phyloP scores from a whole-genome alignment of 2,329 filamentous ascomycete genomes.

The Didymella lethalis region DNA sequence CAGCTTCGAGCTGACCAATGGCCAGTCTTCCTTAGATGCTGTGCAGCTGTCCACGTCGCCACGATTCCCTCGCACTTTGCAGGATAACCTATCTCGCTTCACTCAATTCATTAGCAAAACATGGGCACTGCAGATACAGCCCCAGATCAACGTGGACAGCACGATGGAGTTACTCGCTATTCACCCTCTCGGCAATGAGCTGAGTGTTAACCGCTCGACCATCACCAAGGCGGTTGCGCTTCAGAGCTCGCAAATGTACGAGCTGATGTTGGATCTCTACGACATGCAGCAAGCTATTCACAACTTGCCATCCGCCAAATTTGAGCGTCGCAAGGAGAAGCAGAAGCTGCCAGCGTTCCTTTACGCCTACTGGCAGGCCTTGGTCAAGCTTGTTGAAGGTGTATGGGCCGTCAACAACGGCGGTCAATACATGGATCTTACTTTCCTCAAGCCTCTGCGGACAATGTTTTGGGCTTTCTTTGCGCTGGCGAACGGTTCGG shows the following conservation, averaged over 20 bases:
- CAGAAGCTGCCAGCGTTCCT: slow-evolving; percentile 46
- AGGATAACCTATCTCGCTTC: slow-evolving; percentile 25
- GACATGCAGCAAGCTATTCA: slow-evolving; percentile 44
- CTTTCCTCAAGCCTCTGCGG: slow-evolving; percentile 38
- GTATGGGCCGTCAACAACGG: slow-evolving; percentile 21
- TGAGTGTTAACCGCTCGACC: slow-evolving; percentile 44
- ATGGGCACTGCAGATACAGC: slow-evolving; percentile 27
- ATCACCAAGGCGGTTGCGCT: slow-evolving; percentile 14
- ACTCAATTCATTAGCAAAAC: slow-evolving; percentile 46
- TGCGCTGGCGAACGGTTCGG: slow-evolving; percentile 49
- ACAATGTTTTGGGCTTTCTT: slow-evolving; percentile 61
- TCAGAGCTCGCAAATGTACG: slow-evolving; percentile 40
- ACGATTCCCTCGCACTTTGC: not conserved
- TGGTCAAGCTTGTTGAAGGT: slow-evolving; percentile 30
- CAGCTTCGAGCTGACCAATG: slow-evolving; percentile 5
- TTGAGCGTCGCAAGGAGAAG: slow-evolving; percentile 47
- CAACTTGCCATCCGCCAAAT: slow-evolving; percentile 38
- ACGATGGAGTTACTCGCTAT: slow-evolving; percentile 46
- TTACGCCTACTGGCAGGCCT: slow-evolving; percentile 33
- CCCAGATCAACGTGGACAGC: slow-evolving; percentile 12
- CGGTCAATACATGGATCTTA: slow-evolving; percentile 21
- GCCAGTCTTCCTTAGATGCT: not conserved
- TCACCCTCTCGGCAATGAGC: slow-evolving; percentile 58
- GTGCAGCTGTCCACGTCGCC: slow-evolving; percentile 5
- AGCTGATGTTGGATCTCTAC: slow-evolving; percentile 39